Percentiles rank a stretch among this genome's conserved stretches.
Evolutionary conservation across 805 yeast genomes (phyloP).

Genomic region (Saturnispora serradocipensis): DNA sequence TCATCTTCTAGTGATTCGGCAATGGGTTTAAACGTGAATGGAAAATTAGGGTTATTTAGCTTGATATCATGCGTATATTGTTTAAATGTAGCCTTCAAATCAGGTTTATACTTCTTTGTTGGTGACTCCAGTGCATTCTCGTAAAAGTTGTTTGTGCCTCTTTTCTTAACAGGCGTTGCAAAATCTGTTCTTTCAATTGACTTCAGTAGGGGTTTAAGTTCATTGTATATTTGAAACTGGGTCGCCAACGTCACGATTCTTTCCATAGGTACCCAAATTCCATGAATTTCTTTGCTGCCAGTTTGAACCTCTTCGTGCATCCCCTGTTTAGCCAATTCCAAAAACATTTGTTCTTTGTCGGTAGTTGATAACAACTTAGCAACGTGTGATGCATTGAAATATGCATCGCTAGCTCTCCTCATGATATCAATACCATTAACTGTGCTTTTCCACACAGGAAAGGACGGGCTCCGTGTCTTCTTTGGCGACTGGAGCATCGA

Average conservation of each 20-base stretch:
- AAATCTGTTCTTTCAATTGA: slow-evolving; percentile 27
- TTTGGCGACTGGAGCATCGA: background rate
- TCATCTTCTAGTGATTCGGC: slow-evolving; percentile 17
- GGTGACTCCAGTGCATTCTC: background rate
- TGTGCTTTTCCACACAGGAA: slow-evolving; percentile 51
- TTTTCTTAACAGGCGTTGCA: slow-evolving; percentile 5
- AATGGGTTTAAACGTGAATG: slow-evolving; percentile 42
- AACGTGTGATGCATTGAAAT: slow-evolving; percentile 66
- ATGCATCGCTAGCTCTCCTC: slow-evolving; percentile 55
- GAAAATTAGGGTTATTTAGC: slow-evolving; percentile 35
- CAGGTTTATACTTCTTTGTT: slow-evolving; percentile 7
- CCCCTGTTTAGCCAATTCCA: slow-evolving; percentile 28
- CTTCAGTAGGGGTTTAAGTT: slow-evolving; percentile 41
- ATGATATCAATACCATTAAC: slow-evolving; percentile 55
- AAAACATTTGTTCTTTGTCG: background rate
- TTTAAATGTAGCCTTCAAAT: background rate
- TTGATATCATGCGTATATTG: slow-evolving; percentile 27
- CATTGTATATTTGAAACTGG: slow-evolving; percentile 46
- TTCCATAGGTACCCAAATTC: slow-evolving; percentile 64
- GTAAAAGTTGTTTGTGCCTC: background rate
- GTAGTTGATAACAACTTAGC: slow-evolving; percentile 48
- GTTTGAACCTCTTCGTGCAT: slow-evolving; percentile 64
- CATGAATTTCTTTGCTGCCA: slow-evolving; percentile 68
- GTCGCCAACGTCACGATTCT: slow-evolving; percentile 40
- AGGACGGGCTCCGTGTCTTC: slow-evolving; percentile 12